Evolutionary conservation across 305 asterid species (phyloP).

Genomic region (Fraxinus dipetala): DNA sequence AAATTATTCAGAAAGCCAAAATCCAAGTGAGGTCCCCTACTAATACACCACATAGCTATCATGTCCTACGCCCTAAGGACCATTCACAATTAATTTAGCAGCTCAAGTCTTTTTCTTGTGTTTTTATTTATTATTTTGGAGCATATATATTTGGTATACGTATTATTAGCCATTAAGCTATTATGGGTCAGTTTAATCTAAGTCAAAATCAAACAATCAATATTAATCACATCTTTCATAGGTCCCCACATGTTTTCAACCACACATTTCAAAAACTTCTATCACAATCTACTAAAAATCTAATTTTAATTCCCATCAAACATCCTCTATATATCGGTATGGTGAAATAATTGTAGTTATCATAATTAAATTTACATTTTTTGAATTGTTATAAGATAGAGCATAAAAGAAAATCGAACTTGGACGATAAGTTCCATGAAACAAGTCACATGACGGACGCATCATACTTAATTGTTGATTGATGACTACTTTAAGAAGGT

Average conservation of each 20-base stretch:
- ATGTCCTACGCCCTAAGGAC: conserved; percentile 26
- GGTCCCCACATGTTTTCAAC: too few species aligned
- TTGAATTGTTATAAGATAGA: not conserved
- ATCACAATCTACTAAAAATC: too few species aligned
- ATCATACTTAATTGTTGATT: not conserved
- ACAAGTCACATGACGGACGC: not conserved
- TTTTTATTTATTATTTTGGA: not conserved
- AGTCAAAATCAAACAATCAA: too few species aligned
- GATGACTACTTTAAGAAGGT: not conserved
- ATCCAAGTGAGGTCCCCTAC: conserved; percentile 39
- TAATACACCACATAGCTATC: conserved; percentile 28
- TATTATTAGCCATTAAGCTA: not conserved
- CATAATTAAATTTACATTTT: not conserved
- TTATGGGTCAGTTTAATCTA: too few species aligned
- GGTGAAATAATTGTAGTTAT: not conserved
- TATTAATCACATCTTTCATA: too few species aligned
- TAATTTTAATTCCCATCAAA: too few species aligned
- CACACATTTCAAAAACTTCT: too few species aligned
- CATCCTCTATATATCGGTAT: not conserved
- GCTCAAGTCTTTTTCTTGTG: not conserved
- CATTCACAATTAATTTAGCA: conserved; percentile 25
- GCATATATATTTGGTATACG: not conserved
- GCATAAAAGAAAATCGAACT: not conserved
- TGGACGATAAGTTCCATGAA: not conserved
- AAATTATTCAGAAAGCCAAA: conserved; percentile 25